phyloP scores from a whole-genome alignment of 352 stramenopile species.

The Aphanomyces astaci region DNA sequence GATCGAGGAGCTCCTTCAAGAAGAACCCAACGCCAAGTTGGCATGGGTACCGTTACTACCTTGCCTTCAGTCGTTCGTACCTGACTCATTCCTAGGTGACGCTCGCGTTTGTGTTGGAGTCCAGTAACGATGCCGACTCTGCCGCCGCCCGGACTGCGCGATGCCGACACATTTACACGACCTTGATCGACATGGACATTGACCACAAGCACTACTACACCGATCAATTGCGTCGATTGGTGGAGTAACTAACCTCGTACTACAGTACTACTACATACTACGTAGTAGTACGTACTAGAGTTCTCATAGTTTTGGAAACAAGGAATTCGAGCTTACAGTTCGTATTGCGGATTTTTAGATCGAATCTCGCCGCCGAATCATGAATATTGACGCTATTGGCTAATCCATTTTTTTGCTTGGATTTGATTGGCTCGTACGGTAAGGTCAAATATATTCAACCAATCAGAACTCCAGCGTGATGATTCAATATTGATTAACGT shows the following conservation, averaged over 20 bases:
- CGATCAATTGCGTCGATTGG: conserved; percentile 23
- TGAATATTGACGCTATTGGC: no score
- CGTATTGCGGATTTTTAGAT: no score
- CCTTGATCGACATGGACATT: conserved; percentile 39
- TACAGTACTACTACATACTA: no score
- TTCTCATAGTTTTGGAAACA: no score
- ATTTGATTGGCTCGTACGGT: no score
- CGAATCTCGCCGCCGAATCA: no score
- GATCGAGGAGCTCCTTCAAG: conserved; percentile 71
- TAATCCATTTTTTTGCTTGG: no score
- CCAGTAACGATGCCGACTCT: conserved; percentile 23
- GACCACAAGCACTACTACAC: conserved; percentile 56
- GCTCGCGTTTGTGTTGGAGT: conserved; percentile 15
- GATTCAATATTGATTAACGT: no score
- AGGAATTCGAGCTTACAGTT: no score
- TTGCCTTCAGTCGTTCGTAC: conserved; percentile 26
- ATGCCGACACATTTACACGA: conserved; percentile 42
- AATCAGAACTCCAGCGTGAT: no score
- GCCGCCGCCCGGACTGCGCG: background rate
- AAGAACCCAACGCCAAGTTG: conserved; percentile 71
- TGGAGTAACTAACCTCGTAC: background rate
- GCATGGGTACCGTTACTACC: conserved; percentile 54
- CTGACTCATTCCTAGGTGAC: conserved; percentile 15
- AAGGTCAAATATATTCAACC: no score
- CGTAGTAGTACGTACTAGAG: no score